Conservation (phyloP, 2,329 filamentous ascomycete genomes). For the Xylaria sp. region DNA sequence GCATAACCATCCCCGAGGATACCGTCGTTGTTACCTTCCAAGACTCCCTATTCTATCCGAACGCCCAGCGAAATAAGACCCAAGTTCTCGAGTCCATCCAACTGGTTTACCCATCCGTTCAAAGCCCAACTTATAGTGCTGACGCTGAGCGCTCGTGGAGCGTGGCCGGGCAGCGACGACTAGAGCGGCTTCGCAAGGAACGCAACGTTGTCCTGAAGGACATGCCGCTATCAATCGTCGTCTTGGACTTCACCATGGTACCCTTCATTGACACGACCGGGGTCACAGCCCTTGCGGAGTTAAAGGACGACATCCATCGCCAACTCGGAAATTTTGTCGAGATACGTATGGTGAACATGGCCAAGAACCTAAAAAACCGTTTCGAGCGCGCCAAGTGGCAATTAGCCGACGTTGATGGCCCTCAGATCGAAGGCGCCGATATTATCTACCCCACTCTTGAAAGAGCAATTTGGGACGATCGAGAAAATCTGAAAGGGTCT, state of each 20-base stretch:
- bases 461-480: slow-evolving; percentile 47
- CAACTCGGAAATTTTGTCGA: slow-evolving; percentile 46
- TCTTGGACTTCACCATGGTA: slow-evolving; percentile 47
- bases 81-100: slow-evolving; percentile 47
- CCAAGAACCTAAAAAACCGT: slow-evolving; percentile 38
- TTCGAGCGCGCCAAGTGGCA: slow-evolving; percentile 47
- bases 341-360: slow-evolving; percentile 46
- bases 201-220: slow-evolving; percentile 42
- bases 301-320: slow-evolving; percentile 48
- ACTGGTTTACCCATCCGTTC: slow-evolving; percentile 47
- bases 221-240: slow-evolving; percentile 46
- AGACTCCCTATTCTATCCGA: slow-evolving; percentile 70
- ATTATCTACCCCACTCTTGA: slow-evolving; percentile 47
- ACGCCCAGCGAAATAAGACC: slow-evolving; percentile 60
- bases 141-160: slow-evolving; percentile 48
- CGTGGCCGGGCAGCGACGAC: slow-evolving; percentile 46
- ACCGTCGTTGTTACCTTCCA: slow-evolving; percentile 67
- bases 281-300: slow-evolving; percentile 47
- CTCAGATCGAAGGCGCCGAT: slow-evolving; percentile 42
- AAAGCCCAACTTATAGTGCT: slow-evolving; percentile 40
- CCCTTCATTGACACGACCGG: slow-evolving; percentile 50
- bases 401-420: slow-evolving; percentile 44
- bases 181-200: slow-evolving; percentile 45
- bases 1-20: slow-evolving; percentile 55
- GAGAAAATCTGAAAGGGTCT: slow-evolving; percentile 46